These are phyloP conservation scores for Nymphaea colorata DNA, from an alignment of 164 flowering plant species.

Conservation along the genomic window DNA sequence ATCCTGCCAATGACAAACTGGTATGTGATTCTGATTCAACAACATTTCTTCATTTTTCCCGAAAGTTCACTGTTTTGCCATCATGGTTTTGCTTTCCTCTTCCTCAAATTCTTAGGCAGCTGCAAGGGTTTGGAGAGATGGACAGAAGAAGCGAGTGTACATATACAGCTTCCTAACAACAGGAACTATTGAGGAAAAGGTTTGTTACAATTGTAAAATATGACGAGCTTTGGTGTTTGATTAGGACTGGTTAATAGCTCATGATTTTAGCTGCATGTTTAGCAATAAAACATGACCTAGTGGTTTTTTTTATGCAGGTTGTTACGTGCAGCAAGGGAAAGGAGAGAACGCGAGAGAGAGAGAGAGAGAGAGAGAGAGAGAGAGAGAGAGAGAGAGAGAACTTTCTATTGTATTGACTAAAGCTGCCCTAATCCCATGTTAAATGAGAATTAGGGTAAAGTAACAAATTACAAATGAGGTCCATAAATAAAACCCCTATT, in stretches of 20 bases:
- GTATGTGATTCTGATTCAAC: constrained; percentile 19
- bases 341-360: too few species aligned
- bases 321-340: too few species aligned
- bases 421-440: too few species aligned
- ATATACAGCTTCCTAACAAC: constrained; percentile 88
- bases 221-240: too few species aligned
- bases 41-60: background rate
- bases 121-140: constrained; percentile 99
- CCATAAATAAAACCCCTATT: too few species aligned
- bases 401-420: too few species aligned
- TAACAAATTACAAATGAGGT: too few species aligned
- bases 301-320: constrained; percentile 24
- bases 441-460: too few species aligned
- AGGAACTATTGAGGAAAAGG: constrained; percentile 99
- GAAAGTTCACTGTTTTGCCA: constrained; percentile 4
- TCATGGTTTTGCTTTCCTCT: background rate
- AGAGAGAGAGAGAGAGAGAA: too few species aligned
- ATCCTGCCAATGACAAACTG: constrained; percentile 99
- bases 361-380: too few species aligned
- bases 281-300: background rate
- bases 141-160: constrained; percentile 98
- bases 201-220: constrained; percentile 6
- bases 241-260: background rate
- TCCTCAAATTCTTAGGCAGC: constrained; percentile 54
- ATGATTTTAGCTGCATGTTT: background rate